Conservation (phyloP, 257 asterid species). For the Solanum lycopersicoides region DNA sequence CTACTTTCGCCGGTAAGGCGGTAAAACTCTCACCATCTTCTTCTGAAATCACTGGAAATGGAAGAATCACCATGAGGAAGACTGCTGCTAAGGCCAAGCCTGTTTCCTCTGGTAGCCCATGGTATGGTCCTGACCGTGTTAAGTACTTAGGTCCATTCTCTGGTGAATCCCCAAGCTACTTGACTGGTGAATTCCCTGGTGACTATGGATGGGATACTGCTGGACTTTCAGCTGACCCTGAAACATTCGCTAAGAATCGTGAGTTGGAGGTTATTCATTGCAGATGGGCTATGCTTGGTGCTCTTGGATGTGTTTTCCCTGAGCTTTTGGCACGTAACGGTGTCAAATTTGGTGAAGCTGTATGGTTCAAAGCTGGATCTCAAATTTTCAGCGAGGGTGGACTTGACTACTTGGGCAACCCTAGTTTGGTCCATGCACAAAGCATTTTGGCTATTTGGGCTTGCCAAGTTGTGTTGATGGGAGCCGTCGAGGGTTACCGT, state of each 20-base stretch:
- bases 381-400: constrained; percentile 37
- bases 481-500: constrained; percentile 36
- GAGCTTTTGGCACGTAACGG: constrained; percentile 31
- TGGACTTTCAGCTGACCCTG: constrained; percentile 42
- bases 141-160: constrained; percentile 37
- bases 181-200: constrained; percentile 36
- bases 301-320: constrained; percentile 35
- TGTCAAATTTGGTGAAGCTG: constrained; percentile 34
- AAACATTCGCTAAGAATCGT: constrained; percentile 28
- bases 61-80: constrained; percentile 31
- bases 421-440: constrained; percentile 27
- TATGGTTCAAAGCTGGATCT: constrained; percentile 35
- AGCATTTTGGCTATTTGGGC: constrained; percentile 40
- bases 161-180: constrained; percentile 33
- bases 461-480: constrained; percentile 29
- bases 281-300: constrained; percentile 41
- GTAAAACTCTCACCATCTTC: constrained; percentile 27
- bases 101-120: constrained; percentile 24
- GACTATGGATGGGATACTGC: constrained; percentile 47
- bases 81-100: constrained; percentile 9
- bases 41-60: constrained; percentile 12
- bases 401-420: constrained; percentile 32
- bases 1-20: constrained; percentile 35
- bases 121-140: constrained; percentile 26
- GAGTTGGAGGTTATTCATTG: constrained; percentile 28